A percentile compares a stretch with the other conserved stretches of the same genome.
Conservation (phyloP, 108 stramenopile genomes). For the Stephanodiscus triporus region DNA sequence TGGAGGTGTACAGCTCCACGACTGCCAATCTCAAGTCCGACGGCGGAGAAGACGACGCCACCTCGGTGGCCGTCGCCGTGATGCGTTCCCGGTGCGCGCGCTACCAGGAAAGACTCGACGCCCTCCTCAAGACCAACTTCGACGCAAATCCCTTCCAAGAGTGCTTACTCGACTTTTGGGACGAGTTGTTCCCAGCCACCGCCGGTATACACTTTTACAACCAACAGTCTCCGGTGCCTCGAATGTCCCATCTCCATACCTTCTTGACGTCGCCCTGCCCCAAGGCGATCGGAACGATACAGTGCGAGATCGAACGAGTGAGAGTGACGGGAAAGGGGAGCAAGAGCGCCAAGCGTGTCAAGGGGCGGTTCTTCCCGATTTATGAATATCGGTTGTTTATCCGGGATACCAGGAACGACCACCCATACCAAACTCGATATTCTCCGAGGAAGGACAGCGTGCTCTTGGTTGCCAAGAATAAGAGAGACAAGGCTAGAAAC, state of each 20-base stretch:
- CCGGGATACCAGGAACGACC: conserved; percentile 54
- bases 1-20: conserved; percentile 60
- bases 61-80: conserved; percentile 3
- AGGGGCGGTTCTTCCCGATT: conserved; percentile 77
- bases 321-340: conserved; percentile 55
- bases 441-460: conserved; percentile 63
- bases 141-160: conserved; percentile 63
- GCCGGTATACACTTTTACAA: conserved; percentile 74
- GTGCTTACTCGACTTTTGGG: conserved; percentile 86
- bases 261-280: conserved; percentile 83
- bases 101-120: conserved; percentile 56
- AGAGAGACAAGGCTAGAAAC: conserved; percentile 55
- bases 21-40: conserved; percentile 30
- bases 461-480: conserved; percentile 76
- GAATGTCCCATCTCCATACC: conserved; percentile 57
- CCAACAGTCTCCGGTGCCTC: conserved; percentile 71
- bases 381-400: conserved; percentile 88
- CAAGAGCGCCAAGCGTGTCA: conserved; percentile 61
- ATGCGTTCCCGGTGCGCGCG: conserved; percentile 33
- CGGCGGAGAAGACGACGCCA: conserved; percentile 2
- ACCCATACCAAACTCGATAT: conserved; percentile 1
- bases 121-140: conserved; percentile 26
- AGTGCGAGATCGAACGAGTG: conserved; percentile 87
- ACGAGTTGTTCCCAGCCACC: conserved; percentile 69
- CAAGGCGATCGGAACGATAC: conserved; percentile 76